Conservation (phyloP, 352 stramenopile genomes). For the Phytophthora europaea region DNA sequence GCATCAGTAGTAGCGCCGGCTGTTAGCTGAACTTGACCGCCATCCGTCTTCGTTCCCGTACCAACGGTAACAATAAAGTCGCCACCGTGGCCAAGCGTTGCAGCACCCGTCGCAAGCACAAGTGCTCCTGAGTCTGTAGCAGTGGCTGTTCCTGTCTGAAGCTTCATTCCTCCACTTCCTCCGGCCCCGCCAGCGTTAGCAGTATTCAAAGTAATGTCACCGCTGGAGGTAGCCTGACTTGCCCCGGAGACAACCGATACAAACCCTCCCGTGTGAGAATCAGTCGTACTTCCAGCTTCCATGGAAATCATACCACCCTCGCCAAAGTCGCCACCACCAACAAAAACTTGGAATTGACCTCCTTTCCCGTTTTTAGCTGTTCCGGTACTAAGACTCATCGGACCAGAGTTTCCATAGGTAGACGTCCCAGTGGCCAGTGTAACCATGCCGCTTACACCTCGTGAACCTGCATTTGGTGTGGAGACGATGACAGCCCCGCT, state of each 20-base stretch:
- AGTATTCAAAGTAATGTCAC: constrained; percentile 71
- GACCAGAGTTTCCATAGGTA: constrained; percentile 66
- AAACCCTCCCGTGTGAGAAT: constrained; percentile 74
- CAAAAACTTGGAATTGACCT: constrained; percentile 59
- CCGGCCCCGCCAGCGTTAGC: constrained; percentile 66
- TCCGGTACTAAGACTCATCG: constrained; percentile 65
- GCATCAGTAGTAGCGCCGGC: constrained; percentile 64
- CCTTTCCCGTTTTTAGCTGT: constrained; percentile 56
- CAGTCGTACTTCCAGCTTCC: constrained; percentile 73
- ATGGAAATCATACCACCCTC: constrained; percentile 86
- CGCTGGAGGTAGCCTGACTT: constrained; percentile 72
- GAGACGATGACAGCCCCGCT: constrained; percentile 63
- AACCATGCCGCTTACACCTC: constrained; percentile 64
- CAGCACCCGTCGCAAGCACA: constrained; percentile 59
- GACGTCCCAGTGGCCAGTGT: constrained; percentile 48
- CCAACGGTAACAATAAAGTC: constrained; percentile 64
- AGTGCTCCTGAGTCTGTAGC: constrained; percentile 65
- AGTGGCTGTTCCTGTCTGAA: constrained; percentile 69
- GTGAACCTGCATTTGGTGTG: constrained; percentile 55
- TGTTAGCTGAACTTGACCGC: constrained; percentile 75
- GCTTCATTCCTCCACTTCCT: constrained; percentile 63
- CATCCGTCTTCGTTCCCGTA: constrained; percentile 60
- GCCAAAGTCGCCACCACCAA: constrained; percentile 81
- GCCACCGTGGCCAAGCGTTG: constrained; percentile 71
- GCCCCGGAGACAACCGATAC: constrained; percentile 67